Base-by-base conservation (phyloP, 2,329 filamentous ascomycete species). In the Ilyonectria sp. region DNA sequence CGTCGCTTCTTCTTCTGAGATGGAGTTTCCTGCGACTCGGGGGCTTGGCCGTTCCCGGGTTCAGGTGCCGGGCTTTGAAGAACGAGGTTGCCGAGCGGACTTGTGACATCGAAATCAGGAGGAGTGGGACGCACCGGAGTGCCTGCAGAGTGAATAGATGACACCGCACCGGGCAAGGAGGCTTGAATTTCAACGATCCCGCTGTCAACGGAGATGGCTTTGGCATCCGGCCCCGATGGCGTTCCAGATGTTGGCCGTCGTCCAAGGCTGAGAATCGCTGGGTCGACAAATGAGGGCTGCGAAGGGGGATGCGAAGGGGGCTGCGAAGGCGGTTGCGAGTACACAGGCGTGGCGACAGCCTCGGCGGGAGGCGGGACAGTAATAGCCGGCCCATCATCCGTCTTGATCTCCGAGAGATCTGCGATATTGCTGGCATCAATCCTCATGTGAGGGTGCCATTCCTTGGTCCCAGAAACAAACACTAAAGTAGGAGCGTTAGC, bases 211-310 rank as follows among this genome's bases (percentile, higher is more conserved):
- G 29, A 23, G 8, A 67, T 59, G 11, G 43, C 62, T 50, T 67
- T 75, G 17, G 50, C 46, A 13, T 68, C 68, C 10, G 72, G 69
- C n/a, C 75, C 73, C 6, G 76, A 75, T 2, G 73, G 73, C 11
- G 78, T 72, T 15, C 64, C 75, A 0, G 77, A 75, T 29, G 71
- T 77, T 1, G 85, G 82, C 4, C 80, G 82, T 53, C 83, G 83
- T 23, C 84, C 84, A 56, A 93, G 88, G 77, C 93, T 94, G 52
- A 97, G 78, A 62, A 97, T 97, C 4, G 94, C 94, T 11, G 94
- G 94, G 74, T 97, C 94, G n/a, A 91, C 86, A 75, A 96, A 94
- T 0, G 84, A 75, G 33, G 82, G 73, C 69, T 82, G 79, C 59
- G 73, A 66, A 50, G 75, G 72, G 40, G 75, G 79, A 58, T 75